Base-by-base conservation (phyloP, 192 early-diverging fungal species). In the Coemansia sp. region DNA sequence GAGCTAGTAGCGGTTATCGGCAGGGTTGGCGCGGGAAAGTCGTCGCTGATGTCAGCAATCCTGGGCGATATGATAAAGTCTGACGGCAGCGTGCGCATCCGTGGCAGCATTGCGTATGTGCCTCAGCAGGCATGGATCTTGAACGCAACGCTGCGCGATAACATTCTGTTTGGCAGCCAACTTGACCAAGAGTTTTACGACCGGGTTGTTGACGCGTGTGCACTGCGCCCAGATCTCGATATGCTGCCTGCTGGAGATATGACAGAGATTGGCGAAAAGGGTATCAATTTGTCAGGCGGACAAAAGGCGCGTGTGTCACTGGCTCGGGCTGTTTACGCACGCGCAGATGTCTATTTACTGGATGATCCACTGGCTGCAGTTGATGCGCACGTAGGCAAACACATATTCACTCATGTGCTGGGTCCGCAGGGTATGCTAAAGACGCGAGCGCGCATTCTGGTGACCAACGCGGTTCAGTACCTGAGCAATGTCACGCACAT, bases 291-390 rank as follows among this genome's bases (percentile, higher is more conserved):
- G 49, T 66, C 65, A 8, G 57, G 65, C 8, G 57, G 65, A 0
- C 65, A 66, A 27, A 66, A 53, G 48, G 57, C 57, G 14, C 65
- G 57, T 0, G 57, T 59, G 12, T 58, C 56, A 0, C 15, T 66
- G 37, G 64, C 64, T 22, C 73, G 89, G 45, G 87, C 87, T 0
- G 79, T 86, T 5, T 89, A 88, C 54, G 35, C 80, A 9, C 66
- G 85, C 7, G 84, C 84, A 14, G 87, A 91, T 39, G 65, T 89
- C 2, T 83, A 84, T 48, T 66, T 89, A 2, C 64, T 92, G n/a
- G 90, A 91, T 58, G 89, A 92, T 41, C 86, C 88, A 4, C 70
- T 90, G 17, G 78, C 88, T 21, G 88, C 90, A 12, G 84, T 88
- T 3, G 86, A 86, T 66, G 75, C 84, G 2, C 84, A 85, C 60